Conservation (phyloP, 2,329 filamentous ascomycete species). For the Fusarium pseudoanthophilum region DNA sequence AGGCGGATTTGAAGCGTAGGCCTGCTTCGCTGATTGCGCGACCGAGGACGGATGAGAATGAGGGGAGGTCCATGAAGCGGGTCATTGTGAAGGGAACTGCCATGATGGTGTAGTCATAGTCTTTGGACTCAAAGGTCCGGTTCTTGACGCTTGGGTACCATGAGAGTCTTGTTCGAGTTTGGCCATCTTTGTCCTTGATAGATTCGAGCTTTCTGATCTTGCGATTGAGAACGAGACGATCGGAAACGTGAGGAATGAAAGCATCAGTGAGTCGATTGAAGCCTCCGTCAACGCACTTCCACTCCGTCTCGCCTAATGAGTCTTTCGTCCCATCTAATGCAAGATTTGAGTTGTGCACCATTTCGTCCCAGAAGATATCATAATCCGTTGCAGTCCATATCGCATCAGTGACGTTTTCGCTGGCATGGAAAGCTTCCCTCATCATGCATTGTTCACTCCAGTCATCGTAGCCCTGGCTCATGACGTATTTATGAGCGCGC, state of each 20-base stretch:
- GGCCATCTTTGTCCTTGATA: background rate
- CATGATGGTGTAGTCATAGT: constrained; percentile 73
- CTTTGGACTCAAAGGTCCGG: constrained; percentile 51
- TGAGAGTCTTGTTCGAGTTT: constrained; percentile 40
- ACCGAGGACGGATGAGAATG: constrained; percentile 1
- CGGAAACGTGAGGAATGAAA: background rate
- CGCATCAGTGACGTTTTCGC: constrained; percentile 5
- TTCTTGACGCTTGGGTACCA: constrained; percentile 59
- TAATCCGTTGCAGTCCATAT: constrained; percentile 24
- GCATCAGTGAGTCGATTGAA: constrained; percentile 8
- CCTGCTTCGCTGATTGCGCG: constrained; percentile 20
- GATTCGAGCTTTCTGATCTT: background rate
- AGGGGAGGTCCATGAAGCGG: constrained; percentile 68
- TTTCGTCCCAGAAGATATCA: constrained; percentile 27
- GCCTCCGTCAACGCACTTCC: constrained; percentile 23
- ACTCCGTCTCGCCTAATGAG: constrained; percentile 14
- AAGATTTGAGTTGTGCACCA: constrained; percentile 27
- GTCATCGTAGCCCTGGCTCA: constrained; percentile 8
- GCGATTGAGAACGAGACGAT: background rate
- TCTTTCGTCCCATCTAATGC: constrained; percentile 8
- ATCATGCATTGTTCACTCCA: constrained; percentile 25
- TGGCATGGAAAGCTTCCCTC: constrained; percentile 1
- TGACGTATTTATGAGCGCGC: constrained; percentile 12
- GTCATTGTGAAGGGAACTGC: constrained; percentile 73
- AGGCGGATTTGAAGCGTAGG: constrained; percentile 48